These are phyloP conservation scores for Chaetomium fimeti DNA, from an alignment of 495 filamentous ascomycete species.

Conservation along the genomic window DNA sequence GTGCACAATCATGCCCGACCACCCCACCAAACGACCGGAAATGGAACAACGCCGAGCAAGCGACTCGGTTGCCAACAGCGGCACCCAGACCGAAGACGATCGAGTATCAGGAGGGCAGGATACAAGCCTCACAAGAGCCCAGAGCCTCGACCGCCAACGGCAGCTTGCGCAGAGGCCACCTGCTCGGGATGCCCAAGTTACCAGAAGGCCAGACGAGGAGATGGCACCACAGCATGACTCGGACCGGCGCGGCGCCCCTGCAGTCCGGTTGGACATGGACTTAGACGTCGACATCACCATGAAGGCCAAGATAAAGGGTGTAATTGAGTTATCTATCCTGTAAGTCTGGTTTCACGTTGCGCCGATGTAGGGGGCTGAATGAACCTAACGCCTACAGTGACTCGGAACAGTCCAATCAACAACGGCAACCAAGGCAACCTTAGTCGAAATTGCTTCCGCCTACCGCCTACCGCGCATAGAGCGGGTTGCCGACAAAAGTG, in stretches of 20 bases:
- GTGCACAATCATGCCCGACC: conserved; percentile 1
- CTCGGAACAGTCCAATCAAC: conserved; percentile 1
- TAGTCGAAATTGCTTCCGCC: not conserved
- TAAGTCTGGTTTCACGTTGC: conserved; percentile 6
- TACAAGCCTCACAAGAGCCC: not conserved
- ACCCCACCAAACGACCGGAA: not conserved
- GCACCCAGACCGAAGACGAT: not conserved
- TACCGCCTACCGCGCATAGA: no score
- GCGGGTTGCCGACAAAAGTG: no score
- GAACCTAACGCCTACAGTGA: not conserved
- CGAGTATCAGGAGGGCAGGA: not conserved
- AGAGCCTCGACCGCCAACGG: not conserved
- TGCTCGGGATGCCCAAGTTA: not conserved
- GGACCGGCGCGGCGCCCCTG: conserved; percentile 27
- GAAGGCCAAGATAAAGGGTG: conserved; percentile 33
- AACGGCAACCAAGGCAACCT: not conserved
- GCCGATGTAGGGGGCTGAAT: not conserved
- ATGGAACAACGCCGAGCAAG: not conserved
- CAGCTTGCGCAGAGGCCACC: not conserved
- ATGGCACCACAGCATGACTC: not conserved
- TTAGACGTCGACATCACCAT: conserved; percentile 35
- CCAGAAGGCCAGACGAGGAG: not conserved
- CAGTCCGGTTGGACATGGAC: conserved; percentile 34
- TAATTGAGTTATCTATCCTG: conserved; percentile 31
- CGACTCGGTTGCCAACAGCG: not conserved